Evolutionary conservation across 1,284 basidiomycete genomes (phyloP), one percentile per base, ranked within the genome.

Genomic region (Taiwanofungus camphoratus): DNA sequence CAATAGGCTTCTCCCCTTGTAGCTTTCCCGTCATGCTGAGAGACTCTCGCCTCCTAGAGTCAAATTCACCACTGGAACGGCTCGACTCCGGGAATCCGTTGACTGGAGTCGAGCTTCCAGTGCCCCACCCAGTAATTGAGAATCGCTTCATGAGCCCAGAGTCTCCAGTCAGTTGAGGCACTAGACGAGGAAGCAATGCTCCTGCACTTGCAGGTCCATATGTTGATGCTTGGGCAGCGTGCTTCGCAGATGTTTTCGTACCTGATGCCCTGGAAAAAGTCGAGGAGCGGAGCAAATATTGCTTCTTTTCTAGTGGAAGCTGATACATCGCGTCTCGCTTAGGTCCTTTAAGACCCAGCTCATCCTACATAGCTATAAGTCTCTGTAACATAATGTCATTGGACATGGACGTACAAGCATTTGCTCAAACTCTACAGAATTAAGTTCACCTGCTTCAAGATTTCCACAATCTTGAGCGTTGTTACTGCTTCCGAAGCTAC

Each of bases 331-430:
- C 75, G 5, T 68, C 68, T 34, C 87, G 75, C 52, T 78, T 78
- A 1, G 77, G 71, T 12, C 79, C 84, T 58, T 87, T 89, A 45
- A 92, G 61, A 9, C 79, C 87, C 18, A 90, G 58, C n/a, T 81
- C 75, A 49, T 86, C 76, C 87, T 83, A 41, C 3, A 22, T 20
- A 2, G 16, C 43, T 21, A 39, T 39, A 3, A 37, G 32, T 60
- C 40, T 38, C n/a, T 26, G 33, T 38, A 27, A 44, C 22, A 36
- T 24, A 16, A 36, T 24, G 16, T 16, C 29, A 13, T 44, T 31
- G 35, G 31, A 12, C 23, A 22, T 3, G 7, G 16, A 66, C 78
- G 40, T 56, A 88, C 86, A 59, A 91, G 72, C 67, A 88, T 77
- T 21, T 62, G 58, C 43, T 81, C 78, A 45, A 82, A 77, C 31